Conservation (phyloP, 2,329 filamentous ascomycete genomes). For the Curvularia spicifera region DNA sequence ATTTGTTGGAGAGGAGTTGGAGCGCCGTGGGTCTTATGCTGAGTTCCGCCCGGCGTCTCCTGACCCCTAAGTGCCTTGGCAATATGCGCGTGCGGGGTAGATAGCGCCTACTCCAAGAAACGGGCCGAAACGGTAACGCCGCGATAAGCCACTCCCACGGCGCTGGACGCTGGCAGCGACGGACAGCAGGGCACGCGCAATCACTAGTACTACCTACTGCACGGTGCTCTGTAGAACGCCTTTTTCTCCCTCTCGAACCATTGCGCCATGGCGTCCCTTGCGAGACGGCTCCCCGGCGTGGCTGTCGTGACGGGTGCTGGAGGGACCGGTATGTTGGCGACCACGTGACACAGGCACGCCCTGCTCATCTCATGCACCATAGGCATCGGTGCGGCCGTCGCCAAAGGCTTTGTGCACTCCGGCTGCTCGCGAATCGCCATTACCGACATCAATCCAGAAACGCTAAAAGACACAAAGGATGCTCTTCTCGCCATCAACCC, state of each 20-base stretch:
- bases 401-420: constrained; percentile 56
- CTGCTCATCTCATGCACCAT: neutral
- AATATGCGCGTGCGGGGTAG: constrained; percentile 7
- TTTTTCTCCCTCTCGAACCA: neutral
- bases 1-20: constrained; percentile 26
- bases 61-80: constrained; percentile 11
- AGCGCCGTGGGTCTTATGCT: constrained; percentile 14
- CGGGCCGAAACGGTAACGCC: neutral
- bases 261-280: constrained; percentile 21
- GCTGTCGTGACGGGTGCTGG: constrained; percentile 46
- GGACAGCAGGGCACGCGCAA: no score
- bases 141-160: neutral
- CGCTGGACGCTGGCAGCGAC: no score
- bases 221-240: no score
- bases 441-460: constrained; percentile 57
- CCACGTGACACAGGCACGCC: neutral
- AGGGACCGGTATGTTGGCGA: constrained; percentile 37
- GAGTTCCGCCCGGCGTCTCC: constrained; percentile 1
- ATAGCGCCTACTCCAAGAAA: constrained; percentile 6
- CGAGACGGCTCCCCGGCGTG: constrained; percentile 34
- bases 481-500: constrained; percentile 29
- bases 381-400: constrained; percentile 65
- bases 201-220: no score
- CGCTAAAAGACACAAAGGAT: constrained; percentile 46
- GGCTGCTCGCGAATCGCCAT: constrained; percentile 62